Evolutionary conservation across 2,329 filamentous ascomycete species (phyloP), one percentile per base, ranked within the genome.

Genomic region (Colletotrichum sp.): DNA sequence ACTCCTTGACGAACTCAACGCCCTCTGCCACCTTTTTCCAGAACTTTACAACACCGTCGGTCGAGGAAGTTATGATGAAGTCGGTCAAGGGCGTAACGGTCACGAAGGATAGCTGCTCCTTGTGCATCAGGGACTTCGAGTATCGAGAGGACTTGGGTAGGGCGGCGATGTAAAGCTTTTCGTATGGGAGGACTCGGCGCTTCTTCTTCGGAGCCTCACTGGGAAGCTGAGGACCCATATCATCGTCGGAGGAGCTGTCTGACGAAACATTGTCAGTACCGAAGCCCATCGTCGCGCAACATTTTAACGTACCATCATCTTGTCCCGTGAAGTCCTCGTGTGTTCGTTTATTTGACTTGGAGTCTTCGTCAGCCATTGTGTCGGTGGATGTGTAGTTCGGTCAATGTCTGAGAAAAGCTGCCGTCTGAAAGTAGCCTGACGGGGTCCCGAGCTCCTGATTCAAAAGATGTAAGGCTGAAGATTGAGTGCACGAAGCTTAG

Each of bases 1-100:
- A 99, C 86, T 99, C 96, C 86, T 99, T 99, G 69, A 98, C 96
- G 82, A 99, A 99, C 86, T 99, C 98, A 74, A 99, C 94, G 1
- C 95, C 95, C 39, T 95, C 93, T 3, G 92, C 93, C 78, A 94
- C 91, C 87, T 99, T 99, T 87, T 99, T 99, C 97, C 97, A 99
- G 84, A 99, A 99, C 85, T 99, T 99, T 80, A 98, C 96, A 1
- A 96, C 94, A n/a, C 98, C 98, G 82, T 99, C 97, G 59, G 95
- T 87, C 0, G 97, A 98, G 77, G 94, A 95, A 2, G 97, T 99
- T 77, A 99, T 97, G 48, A 99, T 89, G 82, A 99, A 99, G 80
- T 98, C 97, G 75, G 96, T 98, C 75, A 94, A 88, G 1, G 96
- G 96, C 2, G 98, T 98, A 83, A 98, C 93, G 15, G 93, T 98